phyloP scores from a whole-genome alignment of 352 stramenopile genomes.

The Phytophthora hibernalis region DNA sequence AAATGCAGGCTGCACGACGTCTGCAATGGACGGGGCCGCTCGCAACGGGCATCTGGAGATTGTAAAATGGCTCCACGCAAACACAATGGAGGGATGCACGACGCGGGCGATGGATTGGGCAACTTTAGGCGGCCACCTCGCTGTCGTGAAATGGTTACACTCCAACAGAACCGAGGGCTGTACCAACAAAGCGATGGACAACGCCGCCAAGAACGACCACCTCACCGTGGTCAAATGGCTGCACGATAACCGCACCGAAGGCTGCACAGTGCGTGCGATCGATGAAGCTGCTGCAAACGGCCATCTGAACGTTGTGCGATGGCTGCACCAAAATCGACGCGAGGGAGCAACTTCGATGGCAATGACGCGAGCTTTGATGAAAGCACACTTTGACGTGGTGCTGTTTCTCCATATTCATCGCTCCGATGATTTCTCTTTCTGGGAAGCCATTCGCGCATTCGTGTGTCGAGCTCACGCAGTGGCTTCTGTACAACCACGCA shows the following conservation, averaged over 20 bases:
- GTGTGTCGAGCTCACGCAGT: conserved; percentile 21
- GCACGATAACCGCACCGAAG: conserved; percentile 18
- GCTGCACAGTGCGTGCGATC: conserved; percentile 13
- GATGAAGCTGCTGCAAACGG: conserved; percentile 26
- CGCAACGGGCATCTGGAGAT: conserved; percentile 14
- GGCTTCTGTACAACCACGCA: conserved; percentile 19
- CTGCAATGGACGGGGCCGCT: conserved; percentile 18
- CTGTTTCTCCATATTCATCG: conserved; percentile 18
- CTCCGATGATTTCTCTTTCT: conserved; percentile 14
- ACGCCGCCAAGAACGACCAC: conserved; percentile 34
- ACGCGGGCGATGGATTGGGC: conserved; percentile 32
- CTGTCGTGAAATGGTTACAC: conserved; percentile 25
- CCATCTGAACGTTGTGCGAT: conserved; percentile 21
- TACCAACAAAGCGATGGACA: conserved; percentile 34
- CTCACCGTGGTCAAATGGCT: conserved; percentile 33
- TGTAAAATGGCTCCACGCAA: conserved; percentile 23
- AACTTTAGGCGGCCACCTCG: conserved; percentile 19
- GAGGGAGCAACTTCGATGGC: conserved; percentile 13
- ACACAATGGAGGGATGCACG: conserved; percentile 23
- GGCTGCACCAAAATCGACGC: conserved; percentile 15
- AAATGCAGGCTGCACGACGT: conserved; percentile 25
- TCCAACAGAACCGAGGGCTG: conserved; percentile 31
- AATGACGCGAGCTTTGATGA: conserved; percentile 15
- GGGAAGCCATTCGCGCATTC: conserved; percentile 18
- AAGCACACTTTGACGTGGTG: conserved; percentile 28